Base-by-base conservation (phyloP, 345 rosid species). In the Ricinus communis region DNA sequence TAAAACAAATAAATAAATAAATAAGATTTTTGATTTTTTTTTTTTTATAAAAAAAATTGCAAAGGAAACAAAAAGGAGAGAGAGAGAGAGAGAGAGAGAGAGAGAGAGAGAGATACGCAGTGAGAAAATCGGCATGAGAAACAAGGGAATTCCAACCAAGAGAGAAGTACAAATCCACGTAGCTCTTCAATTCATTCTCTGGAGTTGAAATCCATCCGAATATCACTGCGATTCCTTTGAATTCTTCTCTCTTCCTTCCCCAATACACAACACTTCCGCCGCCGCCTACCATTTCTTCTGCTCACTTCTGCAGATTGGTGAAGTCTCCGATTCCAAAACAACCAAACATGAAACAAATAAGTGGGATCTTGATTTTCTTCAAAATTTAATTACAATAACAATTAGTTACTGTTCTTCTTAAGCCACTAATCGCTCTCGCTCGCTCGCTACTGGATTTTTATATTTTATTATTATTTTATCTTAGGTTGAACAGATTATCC, bases 131-230 rank as follows among this genome's bases (percentile, higher is more conserved):
- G 68, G 97, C 81, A 61, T 77, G 89, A 43, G 91, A 86, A 75
- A 92, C 82, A 65, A 95, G 96, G 33, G 96, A 88, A 71, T 86
- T 85, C 99, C 97, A 95, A 1, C 93, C 87, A 5, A 95, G 93
- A 71, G 99, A 90, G 21, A 96, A 86, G 74, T 90, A 92, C 72
- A 95, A 82, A 79, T 92, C 91, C 36, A 88, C 78, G 73, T 76
- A 86, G 71, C 67, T 83, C 21, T 71, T 31, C 57, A 90, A 74
- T 30, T 81, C 87, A 36, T 55, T 69, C n/a, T 87, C 86, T 41
- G 70, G 76, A 72, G 87, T 74, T 50, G 96, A 90, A 38, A 85
- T 77, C 97, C 99, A 95, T 13, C 76, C 81, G 74, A 89, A 95
- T 6, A 95, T 57, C 76, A 89, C 97, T 52, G 80, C 97, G 45